These are phyloP conservation scores for Globisporangium heterothallicum DNA, from an alignment of 352 stramenopile genomes.

Conservation along the genomic window DNA sequence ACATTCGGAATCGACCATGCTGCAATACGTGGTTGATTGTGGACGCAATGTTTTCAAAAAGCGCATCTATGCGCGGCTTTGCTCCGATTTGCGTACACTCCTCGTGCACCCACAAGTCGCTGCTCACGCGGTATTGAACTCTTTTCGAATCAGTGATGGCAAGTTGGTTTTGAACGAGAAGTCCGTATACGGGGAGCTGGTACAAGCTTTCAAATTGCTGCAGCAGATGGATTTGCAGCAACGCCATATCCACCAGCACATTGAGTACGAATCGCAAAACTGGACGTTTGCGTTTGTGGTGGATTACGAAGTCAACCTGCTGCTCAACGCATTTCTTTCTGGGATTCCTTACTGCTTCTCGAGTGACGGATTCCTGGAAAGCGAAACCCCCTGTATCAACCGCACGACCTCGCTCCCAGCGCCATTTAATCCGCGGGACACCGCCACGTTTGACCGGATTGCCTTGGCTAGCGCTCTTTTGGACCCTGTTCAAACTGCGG, in stretches of 20 bases:
- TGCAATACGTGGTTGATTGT: constrained; percentile 41
- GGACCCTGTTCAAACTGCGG: constrained; percentile 25
- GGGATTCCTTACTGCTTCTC: constrained; percentile 55
- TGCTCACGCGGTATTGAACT: constrained; percentile 49
- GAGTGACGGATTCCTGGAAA: constrained; percentile 7
- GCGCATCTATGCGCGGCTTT: constrained; percentile 72
- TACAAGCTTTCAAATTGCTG: constrained; percentile 54
- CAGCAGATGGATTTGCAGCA: constrained; percentile 82
- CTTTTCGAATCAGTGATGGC: constrained; percentile 36
- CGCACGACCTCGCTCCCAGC: constrained; percentile 20
- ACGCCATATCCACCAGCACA: constrained; percentile 57
- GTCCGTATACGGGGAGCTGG: constrained; percentile 52
- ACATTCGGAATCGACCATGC: constrained; percentile 3
- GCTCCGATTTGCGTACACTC: constrained; percentile 71
- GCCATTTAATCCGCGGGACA: constrained; percentile 25
- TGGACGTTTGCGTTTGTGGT: constrained; percentile 82
- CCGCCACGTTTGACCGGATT: constrained; percentile 23
- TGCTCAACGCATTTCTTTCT: constrained; percentile 59
- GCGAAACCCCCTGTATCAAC: no score
- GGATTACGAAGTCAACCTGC: constrained; percentile 78
- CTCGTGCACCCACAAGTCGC: constrained; percentile 64
- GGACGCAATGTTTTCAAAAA: constrained; percentile 71
- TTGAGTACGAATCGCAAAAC: constrained; percentile 81
- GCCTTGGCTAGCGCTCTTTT: constrained; percentile 41
- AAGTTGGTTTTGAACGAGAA: constrained; percentile 21